Base-by-base conservation (phyloP, 2,329 filamentous ascomycete species). In the Shiraia bambusicola region DNA sequence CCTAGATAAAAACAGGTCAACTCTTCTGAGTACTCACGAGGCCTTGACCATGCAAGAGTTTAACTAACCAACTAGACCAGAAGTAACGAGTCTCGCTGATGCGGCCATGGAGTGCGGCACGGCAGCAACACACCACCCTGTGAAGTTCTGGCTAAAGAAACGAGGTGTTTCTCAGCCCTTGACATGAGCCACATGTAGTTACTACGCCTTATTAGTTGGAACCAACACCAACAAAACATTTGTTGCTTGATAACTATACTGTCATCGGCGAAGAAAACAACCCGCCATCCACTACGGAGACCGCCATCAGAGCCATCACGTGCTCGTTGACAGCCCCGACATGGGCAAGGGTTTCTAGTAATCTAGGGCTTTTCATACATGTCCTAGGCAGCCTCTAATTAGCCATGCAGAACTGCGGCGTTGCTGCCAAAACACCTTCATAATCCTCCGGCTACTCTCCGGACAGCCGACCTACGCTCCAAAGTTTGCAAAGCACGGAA, bases 401-500 rank as follows among this genome's bases (percentile, higher is more conserved):
- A 50, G 52, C 49, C 41, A 52, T 50, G 52, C 54, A 56, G 50
- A 50, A 50, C 34, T 55, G 56, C 49, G 57, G 58, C 52, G 47
- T 52, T 40, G 47, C 8, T 4, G 19, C 8, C 8, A 45, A 28
- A 44, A 40, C 28, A 35, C 41, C 43, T 39, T 39, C 40, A 42
- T 35, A 38, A 45, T 45, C 50, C 45, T 48, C 50, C 51, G 52
- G 42, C 44, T 59, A 44, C 49, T 41, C 46, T 39, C 43, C 52
- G 56, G 52, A 65, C 62, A 59, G 45, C 49, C 49, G 46, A 38
- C 54, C 40, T 52, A 54, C 49, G 51, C 52, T 49, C 51, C 50
- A 54, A 52, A 39, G 45, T 52, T 51, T 41, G 19, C 52, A 61
- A 55, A 61, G 63, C 62, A 63, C 62, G 45, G 49, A 56, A 56